Evolutionary conservation across 2,329 filamentous ascomycete species (phyloP), one percentile per base, ranked within the genome.

Genomic region (Ilyonectria robusta): DNA sequence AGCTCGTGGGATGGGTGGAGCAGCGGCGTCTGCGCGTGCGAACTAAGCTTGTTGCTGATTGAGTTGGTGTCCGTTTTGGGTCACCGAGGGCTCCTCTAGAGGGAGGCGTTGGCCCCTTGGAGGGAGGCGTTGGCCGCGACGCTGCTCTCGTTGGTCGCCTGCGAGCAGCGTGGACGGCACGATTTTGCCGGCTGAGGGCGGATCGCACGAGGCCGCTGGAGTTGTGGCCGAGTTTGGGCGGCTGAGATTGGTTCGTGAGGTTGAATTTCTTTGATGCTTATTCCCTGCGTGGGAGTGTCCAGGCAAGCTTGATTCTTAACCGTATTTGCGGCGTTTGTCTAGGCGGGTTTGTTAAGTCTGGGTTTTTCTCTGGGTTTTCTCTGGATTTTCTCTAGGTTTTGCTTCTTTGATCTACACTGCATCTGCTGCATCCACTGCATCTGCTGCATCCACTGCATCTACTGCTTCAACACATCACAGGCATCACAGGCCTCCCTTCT

Each of bases 1-100:
- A 75, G 64, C n/a, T 29, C 33, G 37, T 42, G 40, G 59, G 56
- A 47, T 55, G 50, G 46, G 40, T 60, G 51, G 50, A 37, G 61
- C 48, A 42, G 35, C 9, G 44, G 35, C 9, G 37, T 31, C 50
- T 62, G 57, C 66, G 65, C 54, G 61, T 68, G 65, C 65, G 62
- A 63, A 66, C 40, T 70, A 69, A 64, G 64, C 65, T 70, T 71
- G 68, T 59, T 70, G 66, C 54, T 66, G 58, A 59, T 65, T 69
- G 55, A 56, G 61, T 68, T 72, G 7, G 11, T 17, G 57, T 64
- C 72, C 65, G 33, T 1, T 72, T 73, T 56, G 35, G 70, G 70
- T 60, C 66, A 75, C 73, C 72, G 73, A 21, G 21, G 21, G 21
- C 21, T 21, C 21, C 21, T 21, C 21, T 21, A 21, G 21, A 21